These are phyloP conservation scores for Skeletonema costatum DNA, from an alignment of 108 stramenopile species.

Conservation along the genomic window DNA sequence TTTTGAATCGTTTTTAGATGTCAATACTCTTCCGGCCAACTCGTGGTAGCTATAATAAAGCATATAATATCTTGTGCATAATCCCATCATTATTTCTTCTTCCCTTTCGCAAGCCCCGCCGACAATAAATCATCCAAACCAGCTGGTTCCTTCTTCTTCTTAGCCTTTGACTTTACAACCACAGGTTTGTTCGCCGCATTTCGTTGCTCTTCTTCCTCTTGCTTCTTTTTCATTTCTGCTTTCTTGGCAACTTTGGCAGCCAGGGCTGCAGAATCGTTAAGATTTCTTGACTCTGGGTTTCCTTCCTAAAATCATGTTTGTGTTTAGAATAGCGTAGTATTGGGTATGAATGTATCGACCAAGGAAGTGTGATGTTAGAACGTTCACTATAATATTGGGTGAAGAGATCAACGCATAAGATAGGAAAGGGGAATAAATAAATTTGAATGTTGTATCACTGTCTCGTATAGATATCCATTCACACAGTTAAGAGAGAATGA, in stretches of 20 bases:
- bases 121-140: constrained; percentile 68
- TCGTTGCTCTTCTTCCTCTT: constrained; percentile 41
- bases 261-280: constrained; percentile 65
- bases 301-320: constrained; percentile 52
- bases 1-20: background rate
- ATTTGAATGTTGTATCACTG: background rate
- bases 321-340: background rate
- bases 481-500: background rate
- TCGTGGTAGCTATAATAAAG: no score
- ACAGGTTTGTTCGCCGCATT: constrained; percentile 38
- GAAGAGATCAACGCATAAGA: background rate
- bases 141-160: constrained; percentile 54
- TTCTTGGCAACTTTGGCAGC: constrained; percentile 81
- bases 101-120: constrained; percentile 58
- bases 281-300: constrained; percentile 65
- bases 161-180: constrained; percentile 52
- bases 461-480: background rate
- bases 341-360: background rate
- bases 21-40: no score
- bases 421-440: background rate
- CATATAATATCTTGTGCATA: background rate
- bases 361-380: background rate
- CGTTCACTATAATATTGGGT: background rate
- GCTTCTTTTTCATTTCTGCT: constrained; percentile 55
- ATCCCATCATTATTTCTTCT: constrained; percentile 49